These are phyloP conservation scores for Plantago elongata DNA, from an alignment of 257 asterid species.

Conservation along the genomic window DNA sequence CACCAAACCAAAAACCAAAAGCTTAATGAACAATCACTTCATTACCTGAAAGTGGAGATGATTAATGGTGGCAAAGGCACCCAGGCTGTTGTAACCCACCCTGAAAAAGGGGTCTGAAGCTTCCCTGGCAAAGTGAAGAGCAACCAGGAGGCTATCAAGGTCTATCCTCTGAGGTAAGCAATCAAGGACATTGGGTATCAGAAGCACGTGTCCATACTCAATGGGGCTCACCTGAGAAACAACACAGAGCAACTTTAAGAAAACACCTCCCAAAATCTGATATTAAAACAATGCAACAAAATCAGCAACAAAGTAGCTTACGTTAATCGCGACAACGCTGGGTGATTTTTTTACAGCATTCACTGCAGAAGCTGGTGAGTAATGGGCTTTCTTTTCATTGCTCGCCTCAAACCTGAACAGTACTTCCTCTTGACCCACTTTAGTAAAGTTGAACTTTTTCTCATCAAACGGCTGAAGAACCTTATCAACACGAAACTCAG, in stretches of 20 bases:
- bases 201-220: slow-evolving; percentile 88
- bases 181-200: slow-evolving; percentile 79
- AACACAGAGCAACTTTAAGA: background rate
- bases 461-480: slow-evolving; percentile 90
- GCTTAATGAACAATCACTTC: too few species aligned
- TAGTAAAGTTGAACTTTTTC: slow-evolving; percentile 90
- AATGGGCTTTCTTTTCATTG: slow-evolving; percentile 48
- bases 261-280: background rate
- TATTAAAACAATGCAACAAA: background rate
- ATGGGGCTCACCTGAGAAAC: slow-evolving; percentile 89
- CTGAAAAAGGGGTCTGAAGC: slow-evolving; percentile 83
- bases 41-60: slow-evolving; percentile 79
- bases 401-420: slow-evolving; percentile 78
- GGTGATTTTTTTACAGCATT: slow-evolving; percentile 50
- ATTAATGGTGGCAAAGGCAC: slow-evolving; percentile 96
- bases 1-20: too few species aligned
- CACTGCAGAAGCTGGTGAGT: slow-evolving; percentile 59
- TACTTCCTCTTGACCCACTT: slow-evolving; percentile 91
- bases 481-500: slow-evolving; percentile 90
- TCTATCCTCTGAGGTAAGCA: slow-evolving; percentile 84
- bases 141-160: slow-evolving; percentile 72
- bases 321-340: slow-evolving; percentile 82
- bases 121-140: slow-evolving; percentile 79
- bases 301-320: slow-evolving; percentile 23
- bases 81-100: slow-evolving; percentile 93